Base-by-base conservation (phyloP, 2,329 filamentous ascomycete genomes). In the Sarocladiaceae sp. region DNA sequence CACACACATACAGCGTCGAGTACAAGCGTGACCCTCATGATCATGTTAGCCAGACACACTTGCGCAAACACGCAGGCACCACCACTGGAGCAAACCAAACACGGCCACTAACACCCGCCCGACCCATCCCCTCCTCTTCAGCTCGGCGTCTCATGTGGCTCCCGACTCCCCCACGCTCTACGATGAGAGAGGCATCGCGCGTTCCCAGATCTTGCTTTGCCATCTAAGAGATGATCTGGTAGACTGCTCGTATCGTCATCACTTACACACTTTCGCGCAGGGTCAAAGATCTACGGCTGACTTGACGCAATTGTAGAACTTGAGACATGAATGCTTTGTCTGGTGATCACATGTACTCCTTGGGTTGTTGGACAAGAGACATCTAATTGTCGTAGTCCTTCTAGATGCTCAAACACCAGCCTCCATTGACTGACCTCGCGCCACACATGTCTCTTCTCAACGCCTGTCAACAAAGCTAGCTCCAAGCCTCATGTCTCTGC, bases 401-500 rank as follows among this genome's bases (percentile, higher is more conserved):
- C n/a, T n/a, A n/a, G n/a, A n/a, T n/a, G n/a, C n/a, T n/a, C n/a
- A n/a, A n/a, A n/a, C n/a, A n/a, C n/a, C n/a, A n/a, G n/a, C n/a
- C n/a, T n/a, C n/a, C n/a, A n/a, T n/a, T n/a, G n/a, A n/a, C n/a
- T n/a, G n/a, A n/a, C n/a, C n/a, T n/a, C n/a, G n/a, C n/a, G n/a
- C n/a, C n/a, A n/a, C 37, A 44, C 5, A 12, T 44, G 40, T 44
- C 22, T n/a, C 40, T 26, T 10, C 13, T 37, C 35, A 17, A 37
- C 35, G 12, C 15, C 40, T 12, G 17, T 5, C 4, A 44, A n/a
- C 40, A 15, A 44, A 26, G 17, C 40, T 44, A 26, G 40, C 22
- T 12, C 23, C 40, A 44, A 44, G 40, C 40, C 40, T 44, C 40
- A n/a, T 44, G 40, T 44, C 22, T 44, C 40, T 44, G 40, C 15